Percentiles rank a stretch among this genome's conserved stretches.
Conservation (phyloP, 179 eudicot genomes). For the Camellia oleifera region DNA sequence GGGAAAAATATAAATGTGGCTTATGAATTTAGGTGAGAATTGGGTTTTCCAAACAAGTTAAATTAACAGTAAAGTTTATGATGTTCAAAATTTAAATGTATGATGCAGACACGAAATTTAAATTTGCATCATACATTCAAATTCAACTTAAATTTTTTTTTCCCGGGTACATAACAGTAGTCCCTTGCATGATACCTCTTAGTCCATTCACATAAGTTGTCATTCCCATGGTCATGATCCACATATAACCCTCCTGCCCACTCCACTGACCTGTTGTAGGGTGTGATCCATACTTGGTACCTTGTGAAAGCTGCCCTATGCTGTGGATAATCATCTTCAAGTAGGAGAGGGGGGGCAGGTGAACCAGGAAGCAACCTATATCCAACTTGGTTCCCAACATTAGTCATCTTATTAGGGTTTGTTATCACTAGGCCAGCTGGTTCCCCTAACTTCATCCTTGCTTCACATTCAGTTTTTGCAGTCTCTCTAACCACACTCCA, state of each 20-base stretch:
- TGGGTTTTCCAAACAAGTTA: no score
- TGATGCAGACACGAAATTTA: no score
- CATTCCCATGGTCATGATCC: constrained; percentile 44
- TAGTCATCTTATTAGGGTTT: constrained; percentile 42
- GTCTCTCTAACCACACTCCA: constrained; percentile 28
- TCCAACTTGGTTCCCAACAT: constrained; percentile 40
- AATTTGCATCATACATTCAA: no score
- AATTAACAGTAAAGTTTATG: no score
- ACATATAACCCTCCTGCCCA: constrained; percentile 46
- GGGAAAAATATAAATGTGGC: no score
- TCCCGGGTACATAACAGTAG: no score
- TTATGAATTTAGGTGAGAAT: no score
- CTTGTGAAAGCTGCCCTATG: constrained; percentile 37
- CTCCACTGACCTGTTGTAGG: constrained; percentile 38
- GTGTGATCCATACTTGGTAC: constrained; percentile 43
- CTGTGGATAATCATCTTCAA: constrained; percentile 37
- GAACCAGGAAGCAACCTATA: constrained; percentile 36
- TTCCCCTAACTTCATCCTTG: constrained; percentile 25
- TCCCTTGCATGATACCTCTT: background rate
- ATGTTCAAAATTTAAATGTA: no score
- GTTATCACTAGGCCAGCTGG: constrained; percentile 26
- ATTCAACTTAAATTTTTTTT: no score
- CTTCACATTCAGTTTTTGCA: constrained; percentile 35
- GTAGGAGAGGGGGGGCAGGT: constrained; percentile 15
- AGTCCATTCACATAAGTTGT: constrained; percentile 32